Conservation (phyloP, 2,329 filamentous ascomycete genomes). For the Nemania sp. region DNA sequence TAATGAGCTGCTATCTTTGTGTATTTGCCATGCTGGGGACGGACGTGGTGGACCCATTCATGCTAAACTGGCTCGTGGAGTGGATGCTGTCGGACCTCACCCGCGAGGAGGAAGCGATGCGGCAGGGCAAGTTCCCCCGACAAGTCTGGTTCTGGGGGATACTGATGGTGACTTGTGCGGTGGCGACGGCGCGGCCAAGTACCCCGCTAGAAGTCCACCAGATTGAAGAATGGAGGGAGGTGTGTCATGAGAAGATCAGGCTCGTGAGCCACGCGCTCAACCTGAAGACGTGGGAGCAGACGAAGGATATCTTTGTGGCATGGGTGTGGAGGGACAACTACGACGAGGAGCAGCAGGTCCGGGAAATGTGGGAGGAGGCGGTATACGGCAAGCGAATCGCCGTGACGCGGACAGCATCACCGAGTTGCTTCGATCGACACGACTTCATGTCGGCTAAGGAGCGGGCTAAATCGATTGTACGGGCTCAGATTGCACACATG, state of each 20-base stretch:
- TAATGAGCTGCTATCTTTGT: slow-evolving; percentile 43
- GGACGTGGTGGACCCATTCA: slow-evolving; percentile 41
- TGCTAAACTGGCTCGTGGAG: slow-evolving; percentile 45
- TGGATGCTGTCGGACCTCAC: slow-evolving; percentile 43
- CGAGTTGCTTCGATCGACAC: slow-evolving; percentile 40
- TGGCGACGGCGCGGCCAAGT: slow-evolving; percentile 40
- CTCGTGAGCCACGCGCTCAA: slow-evolving; percentile 41
- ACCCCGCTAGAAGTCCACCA: slow-evolving; percentile 40
- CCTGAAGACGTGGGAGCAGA: slow-evolving; percentile 42
- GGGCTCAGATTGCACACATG: slow-evolving; percentile 38
- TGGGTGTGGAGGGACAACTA: slow-evolving; percentile 43
- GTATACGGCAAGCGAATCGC: slow-evolving; percentile 39
- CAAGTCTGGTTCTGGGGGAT: slow-evolving; percentile 45
- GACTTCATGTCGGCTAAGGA: slow-evolving; percentile 43
- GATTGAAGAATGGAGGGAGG: slow-evolving; percentile 43
- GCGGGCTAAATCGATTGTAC: slow-evolving; percentile 39
- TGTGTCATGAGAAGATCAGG: slow-evolving; percentile 43
- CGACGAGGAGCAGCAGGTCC: slow-evolving; percentile 41
- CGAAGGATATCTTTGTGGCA: slow-evolving; percentile 37
- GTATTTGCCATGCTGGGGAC: slow-evolving; percentile 43
- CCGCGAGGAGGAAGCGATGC: slow-evolving; percentile 41
- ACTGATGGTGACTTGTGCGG: slow-evolving; percentile 43
- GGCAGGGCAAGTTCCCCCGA: slow-evolving; percentile 40
- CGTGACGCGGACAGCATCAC: slow-evolving; percentile 35
- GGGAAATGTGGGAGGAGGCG: slow-evolving; percentile 45